These are phyloP conservation scores for Dioscorea cayenensis DNA, from an alignment of 116 monocot genomes.

Conservation along the genomic window DNA sequence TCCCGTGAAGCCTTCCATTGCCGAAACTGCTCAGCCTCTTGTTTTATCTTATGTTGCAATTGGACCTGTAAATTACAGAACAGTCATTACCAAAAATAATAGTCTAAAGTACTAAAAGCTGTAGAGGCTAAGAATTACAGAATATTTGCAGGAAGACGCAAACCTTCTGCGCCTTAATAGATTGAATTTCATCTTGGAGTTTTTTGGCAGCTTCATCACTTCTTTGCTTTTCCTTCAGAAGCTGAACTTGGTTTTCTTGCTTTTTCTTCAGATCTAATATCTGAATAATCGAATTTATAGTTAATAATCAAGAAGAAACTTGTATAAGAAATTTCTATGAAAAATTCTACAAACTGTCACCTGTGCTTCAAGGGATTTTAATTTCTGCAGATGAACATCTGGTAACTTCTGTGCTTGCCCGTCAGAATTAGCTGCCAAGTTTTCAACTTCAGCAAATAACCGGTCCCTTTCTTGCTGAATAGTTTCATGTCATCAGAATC, in stretches of 20 bases:
- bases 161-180: conserved; percentile 95
- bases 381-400: conserved; percentile 78
- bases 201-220: conserved; percentile 97
- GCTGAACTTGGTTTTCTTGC: conserved; percentile 94
- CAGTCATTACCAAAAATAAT: neutral
- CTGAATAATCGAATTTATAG: conserved; percentile 16
- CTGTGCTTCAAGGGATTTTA: conserved; percentile 93
- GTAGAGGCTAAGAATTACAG: too few relatives aligned
- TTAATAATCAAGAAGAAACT: conserved; percentile 5
- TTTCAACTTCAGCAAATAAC: conserved; percentile 87
- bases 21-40: conserved; percentile 92
- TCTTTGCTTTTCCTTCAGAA: conserved; percentile 96
- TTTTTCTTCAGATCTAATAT: conserved; percentile 96
- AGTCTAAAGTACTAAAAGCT: neutral
- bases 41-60: conserved; percentile 95
- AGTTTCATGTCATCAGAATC: conserved; percentile 3
- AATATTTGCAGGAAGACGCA: neutral
- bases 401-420: conserved; percentile 56
- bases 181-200: conserved; percentile 95
- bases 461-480: conserved; percentile 86
- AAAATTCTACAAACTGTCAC: conserved; percentile 18
- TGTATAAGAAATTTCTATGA: neutral
- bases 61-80: conserved; percentile 51
- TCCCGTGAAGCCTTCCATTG: conserved; percentile 97
- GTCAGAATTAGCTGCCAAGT: conserved; percentile 52